phyloP scores from a whole-genome alignment of 108 stramenopile genomes.

The Cylindrotheca fusiformis region DNA sequence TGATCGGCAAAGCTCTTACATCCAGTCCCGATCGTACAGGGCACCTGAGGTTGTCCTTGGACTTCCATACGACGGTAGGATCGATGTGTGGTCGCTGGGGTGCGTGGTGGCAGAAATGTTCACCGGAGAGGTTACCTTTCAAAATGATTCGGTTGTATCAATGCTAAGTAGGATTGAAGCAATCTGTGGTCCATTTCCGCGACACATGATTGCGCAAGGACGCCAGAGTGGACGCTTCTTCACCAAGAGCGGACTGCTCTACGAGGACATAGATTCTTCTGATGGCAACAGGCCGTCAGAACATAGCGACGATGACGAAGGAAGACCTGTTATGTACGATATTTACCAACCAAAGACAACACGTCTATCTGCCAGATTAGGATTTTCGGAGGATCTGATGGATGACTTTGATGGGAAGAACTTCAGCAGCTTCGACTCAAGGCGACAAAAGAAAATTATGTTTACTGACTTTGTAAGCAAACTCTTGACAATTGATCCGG shows the following conservation, averaged over 20 bases:
- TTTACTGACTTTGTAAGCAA: slow-evolving; percentile 83
- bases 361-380: slow-evolving; percentile 60
- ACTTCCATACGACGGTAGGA: slow-evolving; percentile 86
- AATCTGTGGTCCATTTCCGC: slow-evolving; percentile 91
- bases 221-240: slow-evolving; percentile 87
- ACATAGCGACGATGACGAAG: slow-evolving; percentile 28
- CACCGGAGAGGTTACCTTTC: slow-evolving; percentile 92
- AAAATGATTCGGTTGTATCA: slow-evolving; percentile 87
- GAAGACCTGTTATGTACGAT: slow-evolving; percentile 33
- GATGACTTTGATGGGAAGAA: slow-evolving; percentile 23
- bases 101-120: slow-evolving; percentile 96
- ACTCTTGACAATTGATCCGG: slow-evolving; percentile 82
- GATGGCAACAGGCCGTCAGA: slow-evolving; percentile 18
- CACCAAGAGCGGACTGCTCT: slow-evolving; percentile 83
- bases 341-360: slow-evolving; percentile 83
- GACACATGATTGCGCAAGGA: slow-evolving; percentile 85
- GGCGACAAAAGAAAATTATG: slow-evolving; percentile 55
- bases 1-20: slow-evolving; percentile 94
- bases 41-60: slow-evolving; percentile 99
- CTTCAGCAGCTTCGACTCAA: not conserved
- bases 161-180: slow-evolving; percentile 96
- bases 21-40: slow-evolving; percentile 94
- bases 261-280: slow-evolving; percentile 65
- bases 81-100: slow-evolving; percentile 94
- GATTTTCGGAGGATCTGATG: slow-evolving; percentile 67